Evolutionary conservation across 345 rosid genomes (phyloP), one percentile per base, ranked within the genome.

Genomic region (Dipteronia dyeriana): DNA sequence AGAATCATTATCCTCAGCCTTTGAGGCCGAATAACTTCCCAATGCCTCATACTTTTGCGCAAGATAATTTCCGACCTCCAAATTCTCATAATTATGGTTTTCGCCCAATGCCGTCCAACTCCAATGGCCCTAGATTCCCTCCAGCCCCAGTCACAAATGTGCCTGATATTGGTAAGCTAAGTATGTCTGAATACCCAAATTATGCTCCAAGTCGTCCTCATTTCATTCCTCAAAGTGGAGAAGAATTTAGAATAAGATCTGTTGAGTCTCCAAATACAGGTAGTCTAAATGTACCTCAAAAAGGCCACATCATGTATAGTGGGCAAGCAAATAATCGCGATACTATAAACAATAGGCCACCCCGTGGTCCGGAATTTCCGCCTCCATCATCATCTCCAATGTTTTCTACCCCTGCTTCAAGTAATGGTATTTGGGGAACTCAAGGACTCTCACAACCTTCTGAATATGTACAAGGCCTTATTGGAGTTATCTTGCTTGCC

Each of bases 381-480:
- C 69, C 83, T 62, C 54, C 80, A 41, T 70, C 85, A 70, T 72
- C 86, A 43, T 76, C 78, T 45, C 67, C 73, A 23, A 29, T 76
- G 66, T 73, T 62, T 80, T 16, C 63, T 70, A 81, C 75, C 45
- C 68, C 76, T 38, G 64, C 75, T 74, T 73, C 84, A 59, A 82
- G 66, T 70, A 85, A 78, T 87, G 82, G 82, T 79, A 73, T 2
- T 71, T 81, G 90, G 91, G 90, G 91, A 80, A 86, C 86, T 79
- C 87, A 82, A 77, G 91, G 91, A 72, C 78, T 76, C 71, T 82
- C 87, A 10, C 79, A 82, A 68, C 92, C 94, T 68, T 76, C 95
- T 73, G 91, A 91, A 78, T 86, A 85, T 83, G 89, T 84, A 53
- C 96, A 92, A 86, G 93, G 97, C 80, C 96, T 89, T 79, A 87